Evolutionary conservation across 2,329 filamentous ascomycete genomes (phyloP).

Genomic region (Chaetomiaceae sp.): DNA sequence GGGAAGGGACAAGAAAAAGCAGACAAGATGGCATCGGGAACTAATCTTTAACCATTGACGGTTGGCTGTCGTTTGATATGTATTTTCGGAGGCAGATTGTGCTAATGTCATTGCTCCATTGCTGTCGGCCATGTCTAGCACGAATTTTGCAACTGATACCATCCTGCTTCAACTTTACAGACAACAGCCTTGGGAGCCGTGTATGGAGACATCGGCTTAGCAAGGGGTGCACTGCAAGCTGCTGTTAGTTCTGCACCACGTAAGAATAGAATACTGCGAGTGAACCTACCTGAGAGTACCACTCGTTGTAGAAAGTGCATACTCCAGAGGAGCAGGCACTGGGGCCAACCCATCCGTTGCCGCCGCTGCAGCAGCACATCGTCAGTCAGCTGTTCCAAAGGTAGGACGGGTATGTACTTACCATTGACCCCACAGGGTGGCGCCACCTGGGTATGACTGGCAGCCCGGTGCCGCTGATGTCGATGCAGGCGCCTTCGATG

Average conservation of each 20-base stretch:
- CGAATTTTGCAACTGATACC: too few relatives aligned
- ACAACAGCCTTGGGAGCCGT: too few relatives aligned
- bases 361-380: conserved; percentile 10
- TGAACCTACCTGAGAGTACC: conserved; percentile 14
- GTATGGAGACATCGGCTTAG: background rate
- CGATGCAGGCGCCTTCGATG: background rate
- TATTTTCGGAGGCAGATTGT: too few relatives aligned
- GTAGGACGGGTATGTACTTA: conserved; percentile 3
- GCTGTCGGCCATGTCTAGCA: too few relatives aligned
- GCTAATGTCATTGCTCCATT: too few relatives aligned
- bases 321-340: conserved; percentile 6
- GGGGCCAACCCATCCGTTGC: conserved; percentile 10
- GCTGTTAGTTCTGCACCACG: background rate
- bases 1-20: too few relatives aligned
- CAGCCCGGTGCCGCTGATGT: background rate
- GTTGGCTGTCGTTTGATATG: too few relatives aligned
- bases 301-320: conserved; percentile 15
- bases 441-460: background rate
- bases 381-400: too few relatives aligned
- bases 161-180: too few relatives aligned
- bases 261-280: too few relatives aligned
- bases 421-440: conserved; percentile 11
- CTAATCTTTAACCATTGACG: too few relatives aligned
- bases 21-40: too few relatives aligned
- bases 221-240: background rate